Conservation (phyloP, 805 yeast species). For the Candida alai region DNA sequence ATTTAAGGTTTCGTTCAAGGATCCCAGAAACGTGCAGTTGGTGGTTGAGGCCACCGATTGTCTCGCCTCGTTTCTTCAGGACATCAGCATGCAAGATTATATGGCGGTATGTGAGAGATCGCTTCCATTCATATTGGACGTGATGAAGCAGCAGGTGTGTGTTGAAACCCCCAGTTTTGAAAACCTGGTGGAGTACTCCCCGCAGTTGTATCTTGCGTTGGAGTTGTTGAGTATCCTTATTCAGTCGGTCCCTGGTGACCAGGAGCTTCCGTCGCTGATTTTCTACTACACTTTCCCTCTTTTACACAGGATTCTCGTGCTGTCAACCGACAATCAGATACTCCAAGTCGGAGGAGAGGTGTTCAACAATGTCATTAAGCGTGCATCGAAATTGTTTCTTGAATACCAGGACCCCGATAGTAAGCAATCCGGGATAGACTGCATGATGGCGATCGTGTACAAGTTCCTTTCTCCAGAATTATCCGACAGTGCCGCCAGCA, state of each 20-base stretch:
- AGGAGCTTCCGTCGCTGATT: constrained; percentile 34
- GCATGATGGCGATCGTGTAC: constrained; percentile 60
- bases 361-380: constrained; percentile 54
- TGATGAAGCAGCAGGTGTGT: constrained; percentile 27
- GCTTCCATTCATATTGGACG: constrained; percentile 46
- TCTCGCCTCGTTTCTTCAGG: constrained; percentile 53
- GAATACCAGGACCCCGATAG: constrained; percentile 25
- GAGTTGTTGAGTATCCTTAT: constrained; percentile 55
- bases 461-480: constrained; percentile 67
- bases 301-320: constrained; percentile 36
- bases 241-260: constrained; percentile 29
- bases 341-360: constrained; percentile 76
- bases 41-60: constrained; percentile 67
- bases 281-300: constrained; percentile 43
- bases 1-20: constrained; percentile 62
- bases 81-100: constrained; percentile 44
- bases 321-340: constrained; percentile 68
- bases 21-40: constrained; percentile 70
- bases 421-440: constrained; percentile 45
- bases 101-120: constrained; percentile 45
- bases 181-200: constrained; percentile 56
- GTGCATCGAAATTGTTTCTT: constrained; percentile 31
- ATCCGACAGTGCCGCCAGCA: constrained; percentile 78
- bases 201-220: constrained; percentile 55
- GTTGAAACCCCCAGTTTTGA: no score